Conservation (phyloP, 2,329 filamentous ascomycete species). For the Scytalidium sp. region DNA sequence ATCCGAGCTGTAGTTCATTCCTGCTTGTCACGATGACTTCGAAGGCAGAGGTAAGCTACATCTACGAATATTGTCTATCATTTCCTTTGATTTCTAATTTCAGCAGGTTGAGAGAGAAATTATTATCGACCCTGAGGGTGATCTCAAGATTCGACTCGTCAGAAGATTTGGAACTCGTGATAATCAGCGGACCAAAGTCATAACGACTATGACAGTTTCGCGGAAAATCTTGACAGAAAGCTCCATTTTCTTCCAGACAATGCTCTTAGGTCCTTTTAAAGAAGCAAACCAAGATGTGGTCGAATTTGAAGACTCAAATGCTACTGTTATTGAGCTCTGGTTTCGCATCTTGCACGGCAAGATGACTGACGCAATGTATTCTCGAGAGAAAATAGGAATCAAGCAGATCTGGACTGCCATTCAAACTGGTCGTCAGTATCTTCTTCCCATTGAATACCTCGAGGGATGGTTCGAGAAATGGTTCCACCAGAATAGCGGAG, state of each 20-base stretch:
- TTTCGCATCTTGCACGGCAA: conserved; percentile 12
- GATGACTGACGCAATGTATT: conserved; percentile 4
- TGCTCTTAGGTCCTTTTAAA: not conserved
- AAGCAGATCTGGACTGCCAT: conserved; percentile 11
- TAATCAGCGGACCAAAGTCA: not conserved
- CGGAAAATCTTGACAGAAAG: conserved; percentile 5
- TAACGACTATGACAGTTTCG: conserved; percentile 8
- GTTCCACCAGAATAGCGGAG: not conserved
- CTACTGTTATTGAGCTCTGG: conserved; percentile 11
- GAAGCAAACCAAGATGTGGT: conserved; percentile 3
- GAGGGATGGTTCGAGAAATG: conserved; percentile 9
- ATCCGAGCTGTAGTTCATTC: too few relatives aligned
- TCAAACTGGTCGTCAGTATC: conserved; percentile 3
- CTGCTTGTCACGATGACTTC: too few relatives aligned
- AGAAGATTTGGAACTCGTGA: not conserved
- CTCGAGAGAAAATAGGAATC: not conserved
- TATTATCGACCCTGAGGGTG: not conserved
- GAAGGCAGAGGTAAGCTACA: too few relatives aligned
- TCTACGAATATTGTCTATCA: too few relatives aligned
- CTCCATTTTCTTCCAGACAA: conserved; percentile 6
- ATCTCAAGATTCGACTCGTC: not conserved
- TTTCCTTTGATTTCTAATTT: not conserved
- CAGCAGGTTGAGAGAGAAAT: not conserved
- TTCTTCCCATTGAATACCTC: conserved; percentile 4
- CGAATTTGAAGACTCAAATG: conserved; percentile 9